Base-by-base conservation (phyloP, 441 rosid species). In the Adansonia madagascariensis region DNA sequence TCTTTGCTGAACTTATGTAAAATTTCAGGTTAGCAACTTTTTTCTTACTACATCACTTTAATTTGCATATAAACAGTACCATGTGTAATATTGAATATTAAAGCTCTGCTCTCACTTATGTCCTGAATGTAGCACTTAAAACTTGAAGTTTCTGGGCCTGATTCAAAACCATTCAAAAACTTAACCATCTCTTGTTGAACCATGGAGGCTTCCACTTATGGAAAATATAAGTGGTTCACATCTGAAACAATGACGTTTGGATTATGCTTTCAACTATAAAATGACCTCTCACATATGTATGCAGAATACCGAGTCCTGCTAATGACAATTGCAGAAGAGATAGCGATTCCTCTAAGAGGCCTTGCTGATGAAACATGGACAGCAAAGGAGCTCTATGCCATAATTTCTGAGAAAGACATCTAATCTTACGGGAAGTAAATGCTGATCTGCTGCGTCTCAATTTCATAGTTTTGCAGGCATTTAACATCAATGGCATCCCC, bases 291-390 rank as follows among this genome's bases (percentile, higher is more conserved):
- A 44, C 65, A 44, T 73, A 41, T 75, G 5, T 73, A 66, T 71
- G 82, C 89, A 90, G 91, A 89, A 84, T 89, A 88, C 85, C 77
- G 90, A 84, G 84, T 79, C 75, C 44, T 83, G 68, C 46, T 89
- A 70, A 85, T 77, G 87, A 69, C 80, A 76, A 77, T 81, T 8
- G 83, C 88, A 3, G 82, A 79, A 79, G 94, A 91, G 75, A 86
- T 89, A 20, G 75, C 66, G 9, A 74, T 64, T 78, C 83, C 91
- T 47, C 79, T 86, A 4, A 77, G 52, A 61, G 81, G 78, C 77
- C 71, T 75, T 69, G 49, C 71, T 55, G 53, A 64, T 22, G 80
- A 81, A 71, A 85, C 92, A 78, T 86, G 88, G 90, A 88, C 87
- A 50, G 88, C 87, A 11, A 86, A 80, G 68, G 80, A 83, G 78